Evolutionary conservation across 805 yeast genomes (phyloP), one percentile per base, ranked within the genome.

Genomic region (Monosporozyma unispora): DNA sequence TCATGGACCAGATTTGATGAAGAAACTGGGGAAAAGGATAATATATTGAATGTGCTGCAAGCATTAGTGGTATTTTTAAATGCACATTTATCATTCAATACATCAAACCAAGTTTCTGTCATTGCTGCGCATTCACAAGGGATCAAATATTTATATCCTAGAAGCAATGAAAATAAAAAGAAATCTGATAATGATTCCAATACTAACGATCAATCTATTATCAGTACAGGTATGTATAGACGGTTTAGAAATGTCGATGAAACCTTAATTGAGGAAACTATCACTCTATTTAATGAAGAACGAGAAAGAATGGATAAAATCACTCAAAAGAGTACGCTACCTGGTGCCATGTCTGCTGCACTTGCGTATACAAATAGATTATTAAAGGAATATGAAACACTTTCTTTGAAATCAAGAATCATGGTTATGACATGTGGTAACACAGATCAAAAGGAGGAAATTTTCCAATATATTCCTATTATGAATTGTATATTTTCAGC

Each of bases 401-500:
- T 68, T 2, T 54, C 66, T 3, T 59, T 85, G 50, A 81, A 84
- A 46, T 81, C 96, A 0, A 75, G 90, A 45, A 69, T 84, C 6
- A 57, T 86, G 52, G 74, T 82, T 11, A 63, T 85, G 3, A 66
- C 70, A 3, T 64, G 70, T 44, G 69, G 69, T 31, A 58, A 62
- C 28, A 37, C 22, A 14, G 27, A 38, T 43, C 46, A 38, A 33
- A 87, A 81, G 53, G 89, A 87, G 57, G 81, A 80, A 49, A 80
- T 88, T 4, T 72, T 87, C 47, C 87, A 87, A 50, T 95, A 93
- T 64, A 87, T 91, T 42, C 86, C 97, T 4, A 82, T 88, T 42
- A 93, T 93, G 98, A 93, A 93, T 66, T 77, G 93, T 52, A 91
- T 93, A 28, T 93, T 93, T 69, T 91, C 97, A 0, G 96, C 98